Evolutionary conservation across 2,329 filamentous ascomycete genomes (phyloP), one percentile per base, ranked within the genome.

Genomic region (Cladophialophora bantiana): DNA sequence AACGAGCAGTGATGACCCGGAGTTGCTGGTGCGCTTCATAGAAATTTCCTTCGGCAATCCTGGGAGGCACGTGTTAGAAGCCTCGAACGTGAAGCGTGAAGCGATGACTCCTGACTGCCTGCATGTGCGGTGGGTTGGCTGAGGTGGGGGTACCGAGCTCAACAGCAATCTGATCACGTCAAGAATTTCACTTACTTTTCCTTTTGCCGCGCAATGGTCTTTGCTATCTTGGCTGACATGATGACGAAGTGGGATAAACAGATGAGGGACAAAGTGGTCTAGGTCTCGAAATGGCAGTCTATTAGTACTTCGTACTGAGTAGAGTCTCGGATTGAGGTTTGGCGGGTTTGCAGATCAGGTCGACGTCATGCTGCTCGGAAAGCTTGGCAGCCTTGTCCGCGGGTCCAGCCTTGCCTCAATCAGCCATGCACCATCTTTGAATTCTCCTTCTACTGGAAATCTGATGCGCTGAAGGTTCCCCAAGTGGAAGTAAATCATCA

Each of bases 21-120:
- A 97, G 92, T 83, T 99, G 95, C 80, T 99, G 95, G 82, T 98
- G 94, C 66, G 95, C 95, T 86, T 99, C 95, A 83, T 99, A 99
- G 85, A 88, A 97, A 78, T 95, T 90, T 75, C 94, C 94, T 79
- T 96, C 93, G 72, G 88, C 85, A 79, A 97, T 97, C 80, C 93
- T 92, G 74, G 50, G 56, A 58, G 55, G 40, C 34, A 32, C 66
- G 45, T 34, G 48, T 53, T 15, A 34, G 61, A 48, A 31, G 40
- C 57, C 20, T 20, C 15, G 52, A 31, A 62, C 26, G 50, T 54
- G 50, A 54, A 54, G 26, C 2, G 26, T 32, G 50, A 54, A 54
- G 26, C 20, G 26, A 18, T 5, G 40, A 45, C n/a, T 40, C 10
- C 4, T n/a, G 13, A n/a, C 10, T 50, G 45, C 26, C 4, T 50